Base-by-base conservation (phyloP, 1,139 yeast genomes). In the Yamadazyma pseudoaaseri region DNA sequence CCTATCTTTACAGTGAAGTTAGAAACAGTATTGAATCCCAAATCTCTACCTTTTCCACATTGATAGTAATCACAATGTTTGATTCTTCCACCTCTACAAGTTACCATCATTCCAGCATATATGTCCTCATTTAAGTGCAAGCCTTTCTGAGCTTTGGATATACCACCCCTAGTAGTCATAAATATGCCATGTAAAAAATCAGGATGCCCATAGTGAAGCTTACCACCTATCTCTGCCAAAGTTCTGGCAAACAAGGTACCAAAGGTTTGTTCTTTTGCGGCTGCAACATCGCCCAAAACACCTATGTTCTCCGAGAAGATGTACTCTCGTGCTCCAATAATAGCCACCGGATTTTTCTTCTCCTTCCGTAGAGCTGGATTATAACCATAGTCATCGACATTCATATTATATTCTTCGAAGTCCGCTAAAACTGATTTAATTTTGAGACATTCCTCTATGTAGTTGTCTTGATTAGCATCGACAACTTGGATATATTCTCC, bases 41-140 rank as follows among this genome's bases (percentile, higher is more conserved):
- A 80, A 82, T 92, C 98, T 81, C 98, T 89, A 70, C 98, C 98
- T 70, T 92, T 92, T 84, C 98, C 98, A 80, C 98, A 92, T 70
- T 92, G 98, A 70, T 86, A 92, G 71, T 90, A 92, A 65, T 92
- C 98, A 76, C 97, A 92, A 62, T 92, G 98, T 77, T 92, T 92
- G 52, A 33, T 87, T 38, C 86, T 63, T 0, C 96, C 96, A 2
- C 96, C 96, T 36, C 96, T 67, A 42, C 82, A 63, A 20, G 82
- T 54, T 0, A 94, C 95, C 47, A 70, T 85, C 81, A 87, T 87
- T 1, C 96, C 96, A 5, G 96, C 96, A 58, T 84, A 87, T 13
- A 87, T 87, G 53, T 87, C 96, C 50, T 87, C 96, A 55, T 87
- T 87, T 45, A 87, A 64, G 56, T 87, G 96, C 21, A 87, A 64